Evolutionary conservation across 2,329 filamentous ascomycete genomes (phyloP).

Genomic region (Magnaporthales sp.): DNA sequence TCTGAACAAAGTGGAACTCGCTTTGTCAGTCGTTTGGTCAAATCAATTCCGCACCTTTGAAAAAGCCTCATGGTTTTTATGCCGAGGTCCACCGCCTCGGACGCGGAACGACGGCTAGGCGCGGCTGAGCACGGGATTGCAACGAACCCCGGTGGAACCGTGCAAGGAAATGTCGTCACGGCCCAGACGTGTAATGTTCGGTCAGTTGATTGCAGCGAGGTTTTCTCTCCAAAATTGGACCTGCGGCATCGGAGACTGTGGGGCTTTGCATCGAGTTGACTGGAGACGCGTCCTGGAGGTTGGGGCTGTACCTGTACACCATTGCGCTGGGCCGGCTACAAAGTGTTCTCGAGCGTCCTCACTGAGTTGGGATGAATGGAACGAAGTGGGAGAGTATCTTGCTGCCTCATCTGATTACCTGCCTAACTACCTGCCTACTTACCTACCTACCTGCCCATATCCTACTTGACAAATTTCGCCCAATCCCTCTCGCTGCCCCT

Average conservation of each 20-base stretch:
- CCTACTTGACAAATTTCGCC: too few relatives aligned
- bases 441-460: not conserved
- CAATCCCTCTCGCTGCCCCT: too few relatives aligned
- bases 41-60: not conserved
- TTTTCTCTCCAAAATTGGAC: not conserved
- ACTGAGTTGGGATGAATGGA: not conserved
- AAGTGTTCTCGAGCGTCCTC: constrained; percentile 6
- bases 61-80: constrained; percentile 3
- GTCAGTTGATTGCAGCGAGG: not conserved
- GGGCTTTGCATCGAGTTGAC: not conserved
- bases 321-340: not conserved
- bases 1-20: not conserved
- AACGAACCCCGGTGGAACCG: not conserved
- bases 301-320: not conserved
- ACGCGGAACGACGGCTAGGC: constrained; percentile 1
- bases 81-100: not conserved
- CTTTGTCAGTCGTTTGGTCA: not conserved
- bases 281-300: not conserved
- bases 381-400: not conserved
- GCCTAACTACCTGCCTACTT: not conserved
- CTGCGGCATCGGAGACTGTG: constrained; percentile 2
- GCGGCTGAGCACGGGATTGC: not conserved
- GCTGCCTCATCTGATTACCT: not conserved
- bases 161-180: not conserved
- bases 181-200: not conserved